Percentiles rank a stretch among this genome's conserved stretches.
These are phyloP conservation scores for Aechmea fasciata DNA, from an alignment of 176 grass and related monocot genomes.

Conservation along the genomic window DNA sequence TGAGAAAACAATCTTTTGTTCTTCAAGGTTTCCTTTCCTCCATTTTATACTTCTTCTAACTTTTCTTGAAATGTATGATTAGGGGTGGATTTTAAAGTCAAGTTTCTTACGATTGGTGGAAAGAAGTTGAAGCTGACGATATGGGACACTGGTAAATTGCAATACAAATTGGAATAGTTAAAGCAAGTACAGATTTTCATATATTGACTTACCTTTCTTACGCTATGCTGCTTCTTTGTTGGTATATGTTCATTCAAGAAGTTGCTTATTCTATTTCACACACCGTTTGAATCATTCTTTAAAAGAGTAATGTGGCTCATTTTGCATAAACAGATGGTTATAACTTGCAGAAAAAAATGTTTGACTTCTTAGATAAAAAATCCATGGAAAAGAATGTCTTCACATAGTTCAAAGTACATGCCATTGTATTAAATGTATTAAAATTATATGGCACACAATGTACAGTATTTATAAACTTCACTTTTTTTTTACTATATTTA, in stretches of 20 bases:
- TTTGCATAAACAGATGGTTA: too few species aligned
- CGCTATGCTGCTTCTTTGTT: neutral
- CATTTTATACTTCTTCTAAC: neutral
- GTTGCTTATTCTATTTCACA: neutral
- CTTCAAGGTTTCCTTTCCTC: neutral
- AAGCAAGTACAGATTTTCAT: neutral
- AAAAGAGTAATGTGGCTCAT: too few species aligned
- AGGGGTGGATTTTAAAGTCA: slow-evolving; percentile 12
- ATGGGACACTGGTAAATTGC: slow-evolving; percentile 12
- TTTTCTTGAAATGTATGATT: slow-evolving; percentile 2
- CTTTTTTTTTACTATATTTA: too few species aligned
- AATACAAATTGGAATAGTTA: neutral
- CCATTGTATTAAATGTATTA: too few species aligned
- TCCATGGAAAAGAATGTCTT: too few species aligned
- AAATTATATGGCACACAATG: too few species aligned
- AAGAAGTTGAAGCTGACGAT: slow-evolving; percentile 11
- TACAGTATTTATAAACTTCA: too few species aligned
- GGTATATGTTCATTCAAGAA: neutral
- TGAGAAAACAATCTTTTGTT: neutral
- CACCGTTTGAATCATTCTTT: neutral
- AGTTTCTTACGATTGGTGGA: slow-evolving; percentile 3
- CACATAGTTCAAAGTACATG: too few species aligned
- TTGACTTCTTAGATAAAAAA: too few species aligned
- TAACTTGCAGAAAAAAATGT: too few species aligned
- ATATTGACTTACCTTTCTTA: neutral